Evolutionary conservation across 2,329 filamentous ascomycete genomes (phyloP).

Genomic region (Aureobasidium sp.): DNA sequence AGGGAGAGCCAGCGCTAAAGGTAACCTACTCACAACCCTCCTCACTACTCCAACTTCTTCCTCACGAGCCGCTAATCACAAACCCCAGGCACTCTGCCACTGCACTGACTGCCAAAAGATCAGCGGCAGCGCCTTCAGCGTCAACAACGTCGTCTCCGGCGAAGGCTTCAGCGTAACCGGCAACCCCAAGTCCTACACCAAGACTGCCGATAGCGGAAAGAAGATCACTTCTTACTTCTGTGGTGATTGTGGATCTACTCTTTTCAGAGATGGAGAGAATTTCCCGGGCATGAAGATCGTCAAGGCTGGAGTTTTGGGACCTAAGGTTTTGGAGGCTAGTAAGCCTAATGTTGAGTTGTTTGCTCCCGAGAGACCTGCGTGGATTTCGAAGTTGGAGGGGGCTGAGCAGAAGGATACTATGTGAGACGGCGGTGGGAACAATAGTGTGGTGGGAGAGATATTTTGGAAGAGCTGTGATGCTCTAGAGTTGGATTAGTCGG

Average conservation of each 20-base stretch:
- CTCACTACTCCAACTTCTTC: too few species aligned
- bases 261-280: conserved; percentile 33
- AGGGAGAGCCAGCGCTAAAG: conserved; percentile 38
- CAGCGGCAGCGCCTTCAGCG: conserved; percentile 43
- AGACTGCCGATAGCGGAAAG: conserved; percentile 45
- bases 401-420: conserved; percentile 34
- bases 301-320: conserved; percentile 37
- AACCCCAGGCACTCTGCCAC: conserved; percentile 45
- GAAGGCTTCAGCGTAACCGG: conserved; percentile 41
- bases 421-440: conserved; percentile 17
- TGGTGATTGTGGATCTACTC: conserved; percentile 48
- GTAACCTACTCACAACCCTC: too few species aligned
- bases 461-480: neutral
- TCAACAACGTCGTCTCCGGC: conserved; percentile 39
- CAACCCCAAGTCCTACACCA: conserved; percentile 44
- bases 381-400: conserved; percentile 31
- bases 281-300: conserved; percentile 31
- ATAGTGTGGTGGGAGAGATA: neutral
- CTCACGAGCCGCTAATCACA: too few species aligned
- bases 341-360: conserved; percentile 36
- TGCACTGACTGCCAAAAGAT: conserved; percentile 42
- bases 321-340: conserved; percentile 30
- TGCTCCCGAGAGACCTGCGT: conserved; percentile 28
- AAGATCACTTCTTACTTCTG: conserved; percentile 50
- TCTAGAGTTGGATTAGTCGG: neutral